A percentile compares a stretch with the other conserved stretches of the same genome.
These are phyloP conservation scores for Marasmius oreades DNA, from an alignment of 1,284 basidiomycete genomes.

Conservation along the genomic window DNA sequence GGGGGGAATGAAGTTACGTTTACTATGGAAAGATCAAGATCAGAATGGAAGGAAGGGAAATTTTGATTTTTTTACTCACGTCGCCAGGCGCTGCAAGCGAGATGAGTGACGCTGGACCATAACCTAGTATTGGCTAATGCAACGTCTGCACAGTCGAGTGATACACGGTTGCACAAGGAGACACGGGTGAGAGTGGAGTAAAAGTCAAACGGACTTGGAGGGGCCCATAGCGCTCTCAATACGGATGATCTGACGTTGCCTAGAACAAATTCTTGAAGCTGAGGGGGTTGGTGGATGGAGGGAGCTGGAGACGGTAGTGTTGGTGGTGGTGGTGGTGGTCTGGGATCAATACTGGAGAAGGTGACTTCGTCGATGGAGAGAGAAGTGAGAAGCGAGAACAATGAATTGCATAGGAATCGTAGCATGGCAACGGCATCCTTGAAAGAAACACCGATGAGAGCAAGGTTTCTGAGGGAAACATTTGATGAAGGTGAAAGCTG, in stretches of 20 bases:
- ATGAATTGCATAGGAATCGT: not conserved
- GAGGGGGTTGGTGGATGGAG: not conserved
- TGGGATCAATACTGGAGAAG: not conserved
- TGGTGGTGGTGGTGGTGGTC: not conserved
- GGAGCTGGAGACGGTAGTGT: not conserved
- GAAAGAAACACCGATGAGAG: not conserved
- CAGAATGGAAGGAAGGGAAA: too few species aligned
- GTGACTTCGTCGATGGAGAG: not conserved
- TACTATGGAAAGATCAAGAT: not conserved
- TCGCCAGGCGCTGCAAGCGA: not conserved
- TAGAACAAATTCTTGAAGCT: not conserved
- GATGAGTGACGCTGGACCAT: not conserved
- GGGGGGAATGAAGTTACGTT: not conserved
- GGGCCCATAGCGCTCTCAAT: not conserved
- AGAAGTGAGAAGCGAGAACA: not conserved
- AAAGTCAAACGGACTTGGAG: conserved; percentile 1
- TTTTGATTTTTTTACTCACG: not conserved
- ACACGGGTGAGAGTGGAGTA: not conserved
- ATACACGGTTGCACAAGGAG: not conserved
- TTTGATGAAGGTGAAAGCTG: not conserved
- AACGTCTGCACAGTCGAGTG: not conserved
- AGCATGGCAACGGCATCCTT: not conserved
- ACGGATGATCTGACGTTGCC: not conserved
- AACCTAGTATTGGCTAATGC: not conserved
- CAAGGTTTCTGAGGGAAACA: not conserved